Evolutionary conservation across 1,139 yeast species (phyloP).

Genomic region (Saccharomyces pastorianus): DNA sequence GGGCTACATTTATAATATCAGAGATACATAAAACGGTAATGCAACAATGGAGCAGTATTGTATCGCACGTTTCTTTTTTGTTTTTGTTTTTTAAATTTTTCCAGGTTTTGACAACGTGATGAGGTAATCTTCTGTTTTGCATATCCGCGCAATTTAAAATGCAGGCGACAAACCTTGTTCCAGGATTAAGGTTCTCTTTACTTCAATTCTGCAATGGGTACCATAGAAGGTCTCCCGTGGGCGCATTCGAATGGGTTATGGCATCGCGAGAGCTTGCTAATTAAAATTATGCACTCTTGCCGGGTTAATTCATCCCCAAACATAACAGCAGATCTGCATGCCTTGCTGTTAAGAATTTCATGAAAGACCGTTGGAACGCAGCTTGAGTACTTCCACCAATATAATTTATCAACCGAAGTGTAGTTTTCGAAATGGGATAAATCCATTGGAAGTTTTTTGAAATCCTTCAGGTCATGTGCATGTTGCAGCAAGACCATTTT

Average conservation of each 20-base stretch:
- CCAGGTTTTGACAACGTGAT: background rate
- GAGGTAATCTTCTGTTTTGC: background rate
- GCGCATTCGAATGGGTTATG: constrained; percentile 71
- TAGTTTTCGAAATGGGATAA: background rate
- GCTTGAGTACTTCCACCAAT: constrained; percentile 32
- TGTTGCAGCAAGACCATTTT: constrained; percentile 38
- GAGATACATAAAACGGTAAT: background rate
- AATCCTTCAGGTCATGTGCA: constrained; percentile 35
- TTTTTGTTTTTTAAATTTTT: background rate
- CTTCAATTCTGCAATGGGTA: constrained; percentile 41
- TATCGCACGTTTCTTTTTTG: background rate
- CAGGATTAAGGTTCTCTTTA: background rate
- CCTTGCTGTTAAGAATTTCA: constrained; percentile 49
- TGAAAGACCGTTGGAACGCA: constrained; percentile 43
- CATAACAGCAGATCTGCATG: constrained; percentile 66
- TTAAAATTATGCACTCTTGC: constrained; percentile 40
- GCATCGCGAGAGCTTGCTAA: constrained; percentile 42
- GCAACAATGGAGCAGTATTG: background rate
- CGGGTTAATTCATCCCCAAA: constrained; percentile 52
- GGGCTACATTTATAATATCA: background rate
- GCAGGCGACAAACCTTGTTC: background rate
- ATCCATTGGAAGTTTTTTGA: constrained; percentile 1
- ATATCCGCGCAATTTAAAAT: background rate
- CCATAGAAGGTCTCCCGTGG: constrained; percentile 73
- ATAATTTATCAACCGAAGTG: background rate